phyloP scores from a whole-genome alignment of 208 protist genomes.

The Novymonas esmeraldas region DNA sequence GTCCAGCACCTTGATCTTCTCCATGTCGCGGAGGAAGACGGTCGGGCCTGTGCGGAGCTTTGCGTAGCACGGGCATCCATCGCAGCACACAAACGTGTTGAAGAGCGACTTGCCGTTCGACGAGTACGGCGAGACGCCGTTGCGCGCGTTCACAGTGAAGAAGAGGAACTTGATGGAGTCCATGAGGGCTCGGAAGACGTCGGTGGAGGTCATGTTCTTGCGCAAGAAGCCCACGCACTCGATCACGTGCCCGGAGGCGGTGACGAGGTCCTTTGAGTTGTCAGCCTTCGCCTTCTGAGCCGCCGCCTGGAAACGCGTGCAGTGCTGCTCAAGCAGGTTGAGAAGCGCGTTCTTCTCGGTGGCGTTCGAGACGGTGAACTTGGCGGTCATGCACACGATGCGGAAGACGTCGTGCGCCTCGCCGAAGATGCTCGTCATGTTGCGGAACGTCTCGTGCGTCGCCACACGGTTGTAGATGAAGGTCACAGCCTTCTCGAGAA shows the following conservation, averaged over 20 bases:
- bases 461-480: constrained; percentile 41
- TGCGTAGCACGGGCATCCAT: constrained; percentile 66
- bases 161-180: constrained; percentile 65
- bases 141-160: constrained; percentile 58
- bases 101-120: constrained; percentile 39
- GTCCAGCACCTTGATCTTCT: constrained; percentile 83
- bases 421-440: constrained; percentile 49
- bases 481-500: constrained; percentile 65
- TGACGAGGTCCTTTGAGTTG: constrained; percentile 31
- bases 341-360: constrained; percentile 42
- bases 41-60: constrained; percentile 58
- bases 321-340: constrained; percentile 49
- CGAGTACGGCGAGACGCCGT: constrained; percentile 27
- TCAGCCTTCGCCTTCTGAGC: constrained; percentile 36
- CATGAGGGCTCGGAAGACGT: constrained; percentile 55
- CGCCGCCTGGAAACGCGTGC: constrained; percentile 48
- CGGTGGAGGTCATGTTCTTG: constrained; percentile 39
- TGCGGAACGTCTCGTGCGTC: constrained; percentile 34
- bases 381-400: constrained; percentile 59
- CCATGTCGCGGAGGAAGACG: constrained; percentile 70
- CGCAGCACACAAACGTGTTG: constrained; percentile 75
- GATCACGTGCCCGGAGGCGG: constrained; percentile 37
- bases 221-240: constrained; percentile 43
- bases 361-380: constrained; percentile 53
- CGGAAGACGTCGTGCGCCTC: constrained; percentile 60